Base-by-base conservation (phyloP, 2,329 filamentous ascomycete species). In the Periconia sp. region DNA sequence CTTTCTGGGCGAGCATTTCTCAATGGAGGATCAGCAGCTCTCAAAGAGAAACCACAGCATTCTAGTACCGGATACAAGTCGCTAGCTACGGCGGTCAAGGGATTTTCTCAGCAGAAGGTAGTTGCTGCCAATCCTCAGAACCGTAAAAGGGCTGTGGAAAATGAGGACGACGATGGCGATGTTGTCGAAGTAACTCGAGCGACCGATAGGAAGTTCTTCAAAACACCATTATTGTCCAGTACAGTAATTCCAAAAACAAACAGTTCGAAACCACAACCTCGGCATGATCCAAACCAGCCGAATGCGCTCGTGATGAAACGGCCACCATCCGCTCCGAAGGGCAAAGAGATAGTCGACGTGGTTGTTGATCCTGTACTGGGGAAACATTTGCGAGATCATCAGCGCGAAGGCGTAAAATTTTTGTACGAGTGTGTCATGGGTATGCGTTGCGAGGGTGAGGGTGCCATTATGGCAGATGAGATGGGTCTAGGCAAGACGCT, bases 381-480 rank as follows among this genome's bases (percentile, higher is more conserved):
- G 8, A 85, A 83, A 57, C 80, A 85, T 59, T 75, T 91, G 9
- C 82, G 87, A 27, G 81, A 83, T 13, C 88, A 91, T 67, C 88
- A 91, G 65, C 80, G 84, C 14, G 84, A 87, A 63, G 88, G 88
- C 19, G 85, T 90, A 0, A 77, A 83, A 47, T 90, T 91, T 62
- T 70, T 91, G 42, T 91, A 91, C 63, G 87, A 90, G 71, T 90
- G 87, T 65, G 85, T 90, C 0, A 90, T 90, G 87, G 87, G 87
- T 6, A 82, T 90, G 79, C 80, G 85, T 41, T 75, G 80, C 41
- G 83, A 83, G 61, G 87, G 87, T 1, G 82, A 87, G 70, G 87
- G 87, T 20, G 87, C 86, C 3, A 85, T 91, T 54, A 76, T 91
- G 46, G 88, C 88, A 1, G 88, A 91, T 65, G 88, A 90, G 61